phyloP scores from a whole-genome alignment of 176 grass and related monocot species.

The Aegilops bicornis region DNA sequence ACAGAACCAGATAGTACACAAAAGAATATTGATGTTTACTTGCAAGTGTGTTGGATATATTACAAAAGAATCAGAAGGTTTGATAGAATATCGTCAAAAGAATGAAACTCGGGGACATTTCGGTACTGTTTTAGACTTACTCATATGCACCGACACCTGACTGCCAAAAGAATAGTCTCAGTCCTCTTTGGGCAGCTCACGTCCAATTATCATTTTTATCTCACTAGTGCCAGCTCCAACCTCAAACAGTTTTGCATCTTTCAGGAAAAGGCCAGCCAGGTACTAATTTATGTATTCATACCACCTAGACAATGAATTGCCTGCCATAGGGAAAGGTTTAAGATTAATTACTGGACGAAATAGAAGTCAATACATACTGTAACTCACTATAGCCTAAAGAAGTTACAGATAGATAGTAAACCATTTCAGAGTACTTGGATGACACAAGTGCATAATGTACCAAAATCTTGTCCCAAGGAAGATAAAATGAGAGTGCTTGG shows the following conservation, averaged over 20 bases:
- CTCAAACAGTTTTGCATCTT: slow-evolving; percentile 95
- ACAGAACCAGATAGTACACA: not conserved
- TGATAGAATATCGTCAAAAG: not conserved
- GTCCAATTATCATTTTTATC: slow-evolving; percentile 88
- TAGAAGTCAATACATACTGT: not conserved
- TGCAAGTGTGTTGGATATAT: slow-evolving; percentile 2
- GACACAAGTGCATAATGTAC: not conserved
- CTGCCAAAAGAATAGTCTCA: slow-evolving; percentile 35
- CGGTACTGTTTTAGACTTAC: slow-evolving; percentile 25
- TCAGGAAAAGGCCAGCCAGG: slow-evolving; percentile 82
- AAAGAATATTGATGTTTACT: slow-evolving; percentile 27
- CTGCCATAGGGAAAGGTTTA: slow-evolving; percentile 45
- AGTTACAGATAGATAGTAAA: not conserved
- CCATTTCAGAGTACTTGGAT: not conserved
- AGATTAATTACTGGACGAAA: slow-evolving; percentile 10
- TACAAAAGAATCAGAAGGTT: slow-evolving; percentile 25
- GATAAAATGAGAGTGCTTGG: not conserved
- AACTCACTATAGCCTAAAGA: not conserved
- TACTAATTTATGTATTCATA: slow-evolving; percentile 91
- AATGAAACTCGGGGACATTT: not conserved
- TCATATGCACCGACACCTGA: slow-evolving; percentile 6
- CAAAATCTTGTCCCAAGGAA: not conserved
- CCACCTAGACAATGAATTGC: slow-evolving; percentile 93
- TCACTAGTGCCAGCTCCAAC: slow-evolving; percentile 95
- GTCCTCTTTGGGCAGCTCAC: slow-evolving; percentile 88